Evolutionary conservation across 2,329 filamentous ascomycete species (phyloP).

Genomic region (Monilinia fructicola): DNA sequence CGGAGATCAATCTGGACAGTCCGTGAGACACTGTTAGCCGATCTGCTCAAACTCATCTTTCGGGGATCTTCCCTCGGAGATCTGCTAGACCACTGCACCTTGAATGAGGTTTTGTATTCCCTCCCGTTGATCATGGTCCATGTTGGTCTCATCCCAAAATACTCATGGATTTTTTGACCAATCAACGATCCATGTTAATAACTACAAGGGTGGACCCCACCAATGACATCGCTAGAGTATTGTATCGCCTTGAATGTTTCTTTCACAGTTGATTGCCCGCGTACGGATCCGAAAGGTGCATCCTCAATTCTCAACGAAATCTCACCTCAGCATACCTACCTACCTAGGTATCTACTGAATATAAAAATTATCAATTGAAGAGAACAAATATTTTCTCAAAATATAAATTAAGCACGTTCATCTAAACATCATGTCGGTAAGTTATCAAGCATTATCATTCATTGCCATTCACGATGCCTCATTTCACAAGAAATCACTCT

Average conservation of each 20-base stretch:
- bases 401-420: constrained; percentile 7
- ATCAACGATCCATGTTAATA: constrained; percentile 9
- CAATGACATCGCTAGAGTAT: constrained; percentile 18
- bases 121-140: background rate
- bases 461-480: constrained; percentile 16
- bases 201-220: constrained; percentile 10
- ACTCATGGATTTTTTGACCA: background rate
- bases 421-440: constrained; percentile 18
- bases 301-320: constrained; percentile 5
- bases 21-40: constrained; percentile 1
- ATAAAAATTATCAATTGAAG: constrained; percentile 11
- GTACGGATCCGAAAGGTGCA: background rate
- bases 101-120: background rate
- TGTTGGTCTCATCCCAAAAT: background rate
- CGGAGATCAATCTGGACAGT: background rate
- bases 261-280: constrained; percentile 12
- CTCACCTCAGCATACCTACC: constrained; percentile 14
- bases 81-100: background rate
- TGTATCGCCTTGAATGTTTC: constrained; percentile 1
- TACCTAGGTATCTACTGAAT: background rate
- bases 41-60: background rate
- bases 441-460: constrained; percentile 8
- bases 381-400: background rate
- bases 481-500: constrained; percentile 20
- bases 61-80: constrained; percentile 15